Conservation (phyloP, 2,329 filamentous ascomycete species). For the Thielaviopsis ethacetica region DNA sequence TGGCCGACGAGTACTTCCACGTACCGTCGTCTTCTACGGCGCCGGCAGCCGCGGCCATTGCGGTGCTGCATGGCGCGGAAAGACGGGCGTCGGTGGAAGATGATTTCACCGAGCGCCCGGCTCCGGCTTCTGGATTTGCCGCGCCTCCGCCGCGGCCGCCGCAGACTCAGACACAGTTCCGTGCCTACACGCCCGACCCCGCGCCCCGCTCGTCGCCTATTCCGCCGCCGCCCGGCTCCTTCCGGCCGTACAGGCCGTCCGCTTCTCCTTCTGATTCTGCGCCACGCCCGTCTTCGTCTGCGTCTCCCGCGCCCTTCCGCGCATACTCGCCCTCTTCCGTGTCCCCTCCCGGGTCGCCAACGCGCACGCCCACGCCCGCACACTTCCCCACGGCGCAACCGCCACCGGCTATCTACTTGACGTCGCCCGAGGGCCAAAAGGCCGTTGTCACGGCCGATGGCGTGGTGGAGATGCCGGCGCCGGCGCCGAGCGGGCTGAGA, state of each 20-base stretch:
- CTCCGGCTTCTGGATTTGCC: no score
- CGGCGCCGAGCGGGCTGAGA: no score
- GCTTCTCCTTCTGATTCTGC: no score
- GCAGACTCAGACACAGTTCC: background rate
- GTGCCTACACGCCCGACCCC: background rate
- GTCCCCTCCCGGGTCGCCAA: background rate
- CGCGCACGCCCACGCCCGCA: background rate
- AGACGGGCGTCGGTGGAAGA: no score
- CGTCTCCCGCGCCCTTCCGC: no score
- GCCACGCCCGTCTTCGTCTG: no score
- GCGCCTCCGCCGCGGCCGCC: no score
- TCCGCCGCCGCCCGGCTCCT: no score
- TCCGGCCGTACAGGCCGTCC: no score
- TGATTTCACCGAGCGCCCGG: no score
- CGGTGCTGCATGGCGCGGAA: background rate
- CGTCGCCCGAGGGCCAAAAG: background rate
- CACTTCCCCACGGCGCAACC: background rate
- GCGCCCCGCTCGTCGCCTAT: background rate
- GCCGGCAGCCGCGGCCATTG: background rate
- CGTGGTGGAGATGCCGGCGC: background rate
- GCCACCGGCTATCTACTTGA: background rate
- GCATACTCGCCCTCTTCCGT: no score
- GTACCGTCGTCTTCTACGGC: background rate
- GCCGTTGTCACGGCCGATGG: background rate
- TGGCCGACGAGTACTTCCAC: background rate